Evolutionary conservation across 257 asterid species (phyloP).

Genomic region (Scutellaria barbata): DNA sequence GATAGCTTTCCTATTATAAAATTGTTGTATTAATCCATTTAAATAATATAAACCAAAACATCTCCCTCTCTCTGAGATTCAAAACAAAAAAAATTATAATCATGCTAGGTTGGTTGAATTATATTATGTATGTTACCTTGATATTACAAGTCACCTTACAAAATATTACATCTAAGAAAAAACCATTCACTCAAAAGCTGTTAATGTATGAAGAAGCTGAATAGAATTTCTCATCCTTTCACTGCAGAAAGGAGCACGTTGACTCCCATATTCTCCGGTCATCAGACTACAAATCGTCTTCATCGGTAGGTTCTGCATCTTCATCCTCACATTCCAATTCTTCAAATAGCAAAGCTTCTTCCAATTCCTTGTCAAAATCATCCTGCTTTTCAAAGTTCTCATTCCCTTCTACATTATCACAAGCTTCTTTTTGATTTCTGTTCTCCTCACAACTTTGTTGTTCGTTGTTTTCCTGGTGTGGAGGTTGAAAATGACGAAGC

Average conservation of each 20-base stretch:
- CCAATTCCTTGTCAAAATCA: slow-evolving; percentile 47
- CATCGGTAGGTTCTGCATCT: slow-evolving; percentile 25
- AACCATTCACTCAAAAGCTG: no score
- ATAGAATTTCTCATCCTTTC: not conserved
- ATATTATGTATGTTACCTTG: no score
- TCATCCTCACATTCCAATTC: slow-evolving; percentile 36
- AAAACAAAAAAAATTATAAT: no score
- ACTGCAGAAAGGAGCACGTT: not conserved
- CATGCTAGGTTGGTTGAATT: no score
- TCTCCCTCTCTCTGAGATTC: no score
- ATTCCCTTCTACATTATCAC: not conserved
- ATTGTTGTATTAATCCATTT: no score
- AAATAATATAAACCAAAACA: no score
- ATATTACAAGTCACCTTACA: no score
- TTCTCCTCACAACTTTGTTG: slow-evolving; percentile 17
- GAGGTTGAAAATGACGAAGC: slow-evolving; percentile 23
- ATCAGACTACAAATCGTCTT: slow-evolving; percentile 20
- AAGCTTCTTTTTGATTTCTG: slow-evolving; percentile 29
- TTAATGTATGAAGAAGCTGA: slow-evolving; percentile 11
- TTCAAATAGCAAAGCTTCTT: slow-evolving; percentile 44
- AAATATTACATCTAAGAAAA: no score
- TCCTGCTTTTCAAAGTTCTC: slow-evolving; percentile 30
- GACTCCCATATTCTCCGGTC: not conserved
- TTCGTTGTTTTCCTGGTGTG: slow-evolving; percentile 25
- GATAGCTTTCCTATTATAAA: no score